Evolutionary conservation across 75 land plant genomes (phyloP), one percentile per base, ranked within the genome.

Genomic region (Cryptomeria japonica): DNA sequence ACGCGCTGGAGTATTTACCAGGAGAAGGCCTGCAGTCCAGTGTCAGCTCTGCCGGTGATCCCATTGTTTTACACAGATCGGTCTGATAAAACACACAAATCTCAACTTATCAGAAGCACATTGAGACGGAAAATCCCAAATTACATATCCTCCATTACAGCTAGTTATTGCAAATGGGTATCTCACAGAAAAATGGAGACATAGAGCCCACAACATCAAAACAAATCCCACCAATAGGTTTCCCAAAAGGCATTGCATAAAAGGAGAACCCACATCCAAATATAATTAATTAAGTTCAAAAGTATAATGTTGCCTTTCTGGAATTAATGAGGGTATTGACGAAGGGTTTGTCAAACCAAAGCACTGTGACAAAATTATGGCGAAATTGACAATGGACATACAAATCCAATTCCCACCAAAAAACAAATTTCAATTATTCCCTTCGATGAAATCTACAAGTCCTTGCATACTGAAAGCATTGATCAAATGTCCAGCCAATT

Each of bases 11-110:
- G 58, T 51, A 51, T 85, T 46, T 46, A 53, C 53, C 22, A 14
- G 41, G 41, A 56, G 41, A 85, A 15, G 56, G 64, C 25, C 86
- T 85, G 58, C 64, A 85, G 36, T 56, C 64, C 13, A 85, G 51
- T 36, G 86, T 85, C 68, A 85, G 49, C 64, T 85, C 86, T 85
- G 86, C 36, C 37, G 86, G 86, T 2, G 86, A 85, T 53, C 68
- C 86, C 84, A 44, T 44, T 41, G 15, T 82, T n/a, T 25, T 82
- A 42, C 82, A 41, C 44, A 79, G 85, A 84, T 85, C 86, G 14
- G 51, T 85, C 68, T 85, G 86, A 36, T 56, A n/a, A 32, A 85
- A 36, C 37, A 85, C 28, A 56, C 38, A 49, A 15, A 84, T 36
- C 49, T 3, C 31, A 28, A n/a, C 28, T 84, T n/a, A n/a, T 84